phyloP scores from a whole-genome alignment of 73 alveolate species.

The Diophrys sp. region DNA sequence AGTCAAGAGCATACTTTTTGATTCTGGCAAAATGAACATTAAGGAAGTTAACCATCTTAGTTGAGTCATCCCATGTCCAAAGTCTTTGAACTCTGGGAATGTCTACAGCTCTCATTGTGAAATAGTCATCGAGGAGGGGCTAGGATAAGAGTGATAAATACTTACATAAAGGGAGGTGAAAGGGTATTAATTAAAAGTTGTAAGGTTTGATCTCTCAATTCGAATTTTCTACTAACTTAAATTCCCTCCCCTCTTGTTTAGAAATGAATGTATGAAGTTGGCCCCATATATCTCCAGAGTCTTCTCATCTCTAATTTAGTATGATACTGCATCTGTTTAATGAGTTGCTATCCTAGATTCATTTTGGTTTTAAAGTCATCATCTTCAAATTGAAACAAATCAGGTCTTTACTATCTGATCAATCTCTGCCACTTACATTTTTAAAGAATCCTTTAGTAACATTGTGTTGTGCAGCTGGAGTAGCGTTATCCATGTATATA shows the following conservation, averaged over 20 bases:
- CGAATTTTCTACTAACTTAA: too few relatives aligned
- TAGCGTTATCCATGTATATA: slow-evolving; percentile 45
- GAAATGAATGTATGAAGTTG: slow-evolving; percentile 23
- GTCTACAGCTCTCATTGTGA: slow-evolving; percentile 25
- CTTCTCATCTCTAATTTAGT: slow-evolving; percentile 58
- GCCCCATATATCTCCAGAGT: slow-evolving; percentile 52
- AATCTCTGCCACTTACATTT: too few relatives aligned
- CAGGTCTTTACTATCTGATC: slow-evolving; percentile 64
- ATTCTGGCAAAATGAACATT: slow-evolving; percentile 18
- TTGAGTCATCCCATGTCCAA: slow-evolving; percentile 67
- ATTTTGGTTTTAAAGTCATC: slow-evolving; percentile 18
- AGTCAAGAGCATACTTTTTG: slow-evolving; percentile 49
- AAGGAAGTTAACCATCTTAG: slow-evolving; percentile 40
- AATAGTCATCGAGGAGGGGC: slow-evolving; percentile 42
- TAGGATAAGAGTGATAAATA: slow-evolving; percentile 1
- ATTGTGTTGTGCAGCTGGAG: neutral
- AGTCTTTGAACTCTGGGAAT: slow-evolving; percentile 32
- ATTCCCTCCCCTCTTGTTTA: slow-evolving; percentile 20
- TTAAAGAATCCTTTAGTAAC: slow-evolving; percentile 27
- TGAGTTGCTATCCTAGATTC: slow-evolving; percentile 27
- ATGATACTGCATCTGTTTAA: slow-evolving; percentile 31
- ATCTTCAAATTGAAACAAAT: slow-evolving; percentile 31
- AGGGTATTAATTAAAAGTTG: too few relatives aligned
- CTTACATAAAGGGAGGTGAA: too few relatives aligned
- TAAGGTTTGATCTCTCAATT: too few relatives aligned